Percentiles rank a stretch among this genome's conserved stretches.
Conservation (phyloP, 2,329 filamentous ascomycete genomes). For the Calycina herbarum region DNA sequence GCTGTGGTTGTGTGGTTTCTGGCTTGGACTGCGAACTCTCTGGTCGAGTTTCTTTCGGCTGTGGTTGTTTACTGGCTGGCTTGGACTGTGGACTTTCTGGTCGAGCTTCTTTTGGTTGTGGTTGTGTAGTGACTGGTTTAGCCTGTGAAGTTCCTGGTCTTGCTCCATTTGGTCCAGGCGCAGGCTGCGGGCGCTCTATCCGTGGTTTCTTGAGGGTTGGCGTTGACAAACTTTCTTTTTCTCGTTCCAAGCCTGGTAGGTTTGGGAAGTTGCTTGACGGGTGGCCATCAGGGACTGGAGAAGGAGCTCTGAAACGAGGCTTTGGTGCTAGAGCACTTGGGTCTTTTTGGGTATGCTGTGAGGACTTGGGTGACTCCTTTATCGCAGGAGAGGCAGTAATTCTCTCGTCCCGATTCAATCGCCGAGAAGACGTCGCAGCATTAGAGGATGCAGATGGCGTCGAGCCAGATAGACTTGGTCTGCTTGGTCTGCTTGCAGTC, state of each 20-base stretch:
- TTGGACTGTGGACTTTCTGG: background rate
- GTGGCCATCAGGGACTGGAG: background rate
- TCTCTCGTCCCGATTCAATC: background rate
- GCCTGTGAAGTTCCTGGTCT: background rate
- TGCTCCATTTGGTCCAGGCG: background rate
- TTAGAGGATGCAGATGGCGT: background rate
- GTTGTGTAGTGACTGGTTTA: background rate
- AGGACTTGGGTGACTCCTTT: background rate
- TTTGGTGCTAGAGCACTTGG: background rate
- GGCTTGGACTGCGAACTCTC: background rate
- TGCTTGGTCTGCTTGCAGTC: background rate
- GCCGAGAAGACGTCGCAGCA: background rate
- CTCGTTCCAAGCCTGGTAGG: background rate
- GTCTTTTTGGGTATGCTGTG: background rate
- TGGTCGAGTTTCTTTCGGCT: background rate
- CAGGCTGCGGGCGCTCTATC: background rate
- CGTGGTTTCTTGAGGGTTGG: background rate
- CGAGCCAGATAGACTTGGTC: background rate
- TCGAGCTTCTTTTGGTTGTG: background rate
- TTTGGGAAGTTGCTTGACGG: slow-evolving; percentile 2
- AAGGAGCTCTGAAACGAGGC: background rate
- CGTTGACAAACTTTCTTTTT: background rate
- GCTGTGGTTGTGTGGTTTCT: background rate
- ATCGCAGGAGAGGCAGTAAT: background rate
- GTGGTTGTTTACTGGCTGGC: background rate